Conservation (phyloP, 2,329 filamentous ascomycete species). For the Penicillium expansum region DNA sequence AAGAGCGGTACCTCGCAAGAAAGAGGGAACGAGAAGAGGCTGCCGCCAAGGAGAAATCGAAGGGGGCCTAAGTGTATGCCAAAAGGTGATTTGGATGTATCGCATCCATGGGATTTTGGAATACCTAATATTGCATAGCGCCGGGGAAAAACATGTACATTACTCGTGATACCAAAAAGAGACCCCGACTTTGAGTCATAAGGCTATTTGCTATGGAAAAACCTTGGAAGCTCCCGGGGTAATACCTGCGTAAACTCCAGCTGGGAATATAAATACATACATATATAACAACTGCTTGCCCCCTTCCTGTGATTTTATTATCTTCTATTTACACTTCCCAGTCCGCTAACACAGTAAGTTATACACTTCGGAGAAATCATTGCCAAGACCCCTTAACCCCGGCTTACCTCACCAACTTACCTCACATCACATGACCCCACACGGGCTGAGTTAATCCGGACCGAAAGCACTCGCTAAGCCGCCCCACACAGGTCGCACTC, state of each 20-base stretch:
- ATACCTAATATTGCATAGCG: conserved; percentile 5
- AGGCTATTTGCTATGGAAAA: neutral
- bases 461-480: conserved; percentile 26
- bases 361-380: conserved; percentile 1
- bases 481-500: conserved; percentile 29
- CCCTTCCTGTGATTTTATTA: neutral
- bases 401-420: conserved; percentile 3
- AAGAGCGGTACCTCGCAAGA: conserved; percentile 60
- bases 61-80: neutral
- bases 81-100: neutral
- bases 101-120: neutral
- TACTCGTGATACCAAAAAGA: conserved; percentile 2
- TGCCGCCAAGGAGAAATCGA: conserved; percentile 28
- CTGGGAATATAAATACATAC: neutral
- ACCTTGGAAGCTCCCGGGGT: neutral
- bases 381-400: conserved; percentile 5
- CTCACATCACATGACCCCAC: conserved; percentile 6
- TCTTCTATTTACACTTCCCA: neutral
- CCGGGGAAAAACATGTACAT: conserved; percentile 2
- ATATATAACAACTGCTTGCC: neutral
- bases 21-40: conserved; percentile 53
- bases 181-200: neutral
- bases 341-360: neutral
- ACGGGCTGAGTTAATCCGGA: conserved; percentile 16
- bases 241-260: neutral